Evolutionary conservation across 306 rosid genomes (phyloP), one percentile per base, ranked within the genome.

Genomic region (Pueraria montana): DNA sequence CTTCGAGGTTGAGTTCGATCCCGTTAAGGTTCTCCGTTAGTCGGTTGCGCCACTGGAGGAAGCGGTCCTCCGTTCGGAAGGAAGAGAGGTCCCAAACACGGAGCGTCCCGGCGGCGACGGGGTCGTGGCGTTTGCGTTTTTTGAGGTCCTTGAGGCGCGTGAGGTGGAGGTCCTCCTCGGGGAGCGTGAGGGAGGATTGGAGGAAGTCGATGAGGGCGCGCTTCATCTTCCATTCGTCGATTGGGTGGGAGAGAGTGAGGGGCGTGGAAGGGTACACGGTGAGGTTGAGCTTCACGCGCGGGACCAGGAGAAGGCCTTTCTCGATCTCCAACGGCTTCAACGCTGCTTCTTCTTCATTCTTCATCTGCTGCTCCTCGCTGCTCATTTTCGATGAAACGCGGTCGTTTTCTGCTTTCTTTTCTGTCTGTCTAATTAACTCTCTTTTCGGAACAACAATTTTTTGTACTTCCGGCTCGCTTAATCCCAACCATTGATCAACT

Each of bases 201-300:
- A 93, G 89, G 78, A 83, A 96, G 62, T 94, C 91, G 48, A 93
- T 87, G 14, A 93, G 89, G 4, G 99, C 86, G 49, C 87, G 94
- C 67, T 91, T 96, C 63, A 90, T 73, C 85, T 93, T 92, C 98
- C 98, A 96, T 74, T 96, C 97, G 84, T 95, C 97, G 80, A 93
- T 82, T 23, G 94, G 91, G 55, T 84, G 85, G 10, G 89, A 75
- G 67, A 91, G 80, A 0, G 91, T 77, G 24, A 86, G 84, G 46
- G 81, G 84, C 1, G 81, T 83, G 4, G 93, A 80, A 9, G 96
- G 94, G 76, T 78, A 87, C 10, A 96, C 82, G 0, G 93, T 88
- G 65, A 93, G 89, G 74, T 87, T 87, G 45, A 96, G 90, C 84
- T 91, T 91, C 76, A 96, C 53, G 71, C 97, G 98, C 23, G 97